Percentiles rank a stretch among this genome's conserved stretches.
These are phyloP conservation scores for Lobosporangium transversale DNA, from an alignment of 192 early-diverging fungal genomes.

Conservation along the genomic window DNA sequence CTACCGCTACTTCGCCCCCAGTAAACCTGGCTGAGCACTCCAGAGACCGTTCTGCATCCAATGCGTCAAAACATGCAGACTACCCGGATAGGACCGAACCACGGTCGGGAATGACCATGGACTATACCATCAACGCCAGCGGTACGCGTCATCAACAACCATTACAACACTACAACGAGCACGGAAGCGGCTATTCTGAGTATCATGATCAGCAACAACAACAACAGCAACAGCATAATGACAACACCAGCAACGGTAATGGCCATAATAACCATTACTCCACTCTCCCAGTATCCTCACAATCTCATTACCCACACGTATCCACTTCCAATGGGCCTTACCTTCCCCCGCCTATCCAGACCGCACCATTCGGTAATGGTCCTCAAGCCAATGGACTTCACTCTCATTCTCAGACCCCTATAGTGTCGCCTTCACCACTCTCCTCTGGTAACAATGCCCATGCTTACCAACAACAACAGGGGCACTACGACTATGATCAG, in stretches of 20 bases:
- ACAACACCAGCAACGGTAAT: slow-evolving; percentile 6
- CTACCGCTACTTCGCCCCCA: slow-evolving; percentile 27
- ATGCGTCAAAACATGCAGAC: slow-evolving; percentile 31
- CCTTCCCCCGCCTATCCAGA: slow-evolving; percentile 35
- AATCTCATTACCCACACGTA: slow-evolving; percentile 12
- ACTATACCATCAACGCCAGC: slow-evolving; percentile 10
- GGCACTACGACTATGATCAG: slow-evolving; percentile 27
- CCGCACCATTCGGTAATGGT: slow-evolving; percentile 11
- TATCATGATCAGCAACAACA: slow-evolving; percentile 5
- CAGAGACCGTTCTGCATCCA: slow-evolving; percentile 26
- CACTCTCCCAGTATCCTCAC: slow-evolving; percentile 1
- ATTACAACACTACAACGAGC: slow-evolving; percentile 1
- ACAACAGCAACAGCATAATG: slow-evolving; percentile 2
- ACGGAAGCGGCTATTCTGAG: slow-evolving; percentile 13
- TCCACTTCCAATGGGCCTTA: slow-evolving; percentile 20
- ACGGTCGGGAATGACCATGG: slow-evolving; percentile 25
- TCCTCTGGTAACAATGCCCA: slow-evolving; percentile 1
- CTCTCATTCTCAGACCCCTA: slow-evolving; percentile 10
- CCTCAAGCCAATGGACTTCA: slow-evolving; percentile 5
- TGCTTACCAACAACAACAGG: slow-evolving; percentile 13
- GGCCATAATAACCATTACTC: slow-evolving; percentile 17
- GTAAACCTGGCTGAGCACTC: slow-evolving; percentile 11
- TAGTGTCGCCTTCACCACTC: slow-evolving; percentile 17
- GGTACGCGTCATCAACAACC: neutral
- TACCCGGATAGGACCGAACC: slow-evolving; percentile 42